These are phyloP conservation scores for Ustilago xerochloae DNA, from an alignment of 1,284 basidiomycete genomes.

Conservation along the genomic window DNA sequence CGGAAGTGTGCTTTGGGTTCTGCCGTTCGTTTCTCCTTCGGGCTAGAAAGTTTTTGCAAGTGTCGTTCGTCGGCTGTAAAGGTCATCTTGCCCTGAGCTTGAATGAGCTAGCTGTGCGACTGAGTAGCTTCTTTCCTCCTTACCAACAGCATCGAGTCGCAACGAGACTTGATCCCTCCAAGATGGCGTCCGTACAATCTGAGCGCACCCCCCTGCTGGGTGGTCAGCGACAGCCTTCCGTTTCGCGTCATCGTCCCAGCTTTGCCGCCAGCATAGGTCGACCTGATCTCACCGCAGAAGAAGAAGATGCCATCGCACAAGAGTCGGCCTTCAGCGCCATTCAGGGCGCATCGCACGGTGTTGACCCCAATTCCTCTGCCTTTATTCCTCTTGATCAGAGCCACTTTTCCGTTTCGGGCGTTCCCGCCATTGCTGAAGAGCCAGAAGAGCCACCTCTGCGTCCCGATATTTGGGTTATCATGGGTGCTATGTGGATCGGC, in stretches of 20 bases:
- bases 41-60: not conserved
- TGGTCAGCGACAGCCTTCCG: constrained; percentile 18
- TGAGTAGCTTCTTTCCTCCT: constrained; percentile 1
- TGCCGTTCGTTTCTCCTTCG: not conserved
- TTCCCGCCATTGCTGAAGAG: constrained; percentile 37
- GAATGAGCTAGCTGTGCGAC: too few species aligned
- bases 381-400: constrained; percentile 62
- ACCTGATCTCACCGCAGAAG: constrained; percentile 46
- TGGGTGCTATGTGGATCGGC: constrained; percentile 67
- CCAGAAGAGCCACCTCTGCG: constrained; percentile 44
- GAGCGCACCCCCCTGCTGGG: constrained; percentile 56
- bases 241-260: constrained; percentile 44
- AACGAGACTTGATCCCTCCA: not conserved
- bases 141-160: constrained; percentile 3
- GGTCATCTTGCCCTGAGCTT: not conserved
- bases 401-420: constrained; percentile 52
- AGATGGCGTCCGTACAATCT: constrained; percentile 30
- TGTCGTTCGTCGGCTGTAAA: not conserved
- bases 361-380: constrained; percentile 65
- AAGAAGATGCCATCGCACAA: constrained; percentile 61
- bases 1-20: not conserved
- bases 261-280: constrained; percentile 49
- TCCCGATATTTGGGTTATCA: constrained; percentile 60
- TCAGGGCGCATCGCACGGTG: constrained; percentile 61
- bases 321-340: constrained; percentile 63